Evolutionary conservation across 331 rosid genomes (phyloP).

Genomic region (Arachis monticola): DNA sequence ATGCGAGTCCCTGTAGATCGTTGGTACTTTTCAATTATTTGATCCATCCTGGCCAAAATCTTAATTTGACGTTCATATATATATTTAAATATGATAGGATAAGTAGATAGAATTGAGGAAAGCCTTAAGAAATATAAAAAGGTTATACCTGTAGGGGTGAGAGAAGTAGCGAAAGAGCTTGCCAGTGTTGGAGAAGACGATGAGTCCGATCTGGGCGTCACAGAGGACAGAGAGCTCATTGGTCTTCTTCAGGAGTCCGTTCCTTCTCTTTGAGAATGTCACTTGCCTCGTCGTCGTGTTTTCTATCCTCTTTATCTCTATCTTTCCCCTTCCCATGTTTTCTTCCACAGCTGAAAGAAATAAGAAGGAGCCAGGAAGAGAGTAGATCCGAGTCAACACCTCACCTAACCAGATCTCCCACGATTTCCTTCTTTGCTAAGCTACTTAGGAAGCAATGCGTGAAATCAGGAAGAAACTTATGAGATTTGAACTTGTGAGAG

Average conservation of each 20-base stretch:
- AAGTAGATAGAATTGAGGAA: too few species aligned
- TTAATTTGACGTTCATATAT: too few species aligned
- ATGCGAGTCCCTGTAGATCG: constrained; percentile 47
- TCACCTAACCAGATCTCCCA: too few species aligned
- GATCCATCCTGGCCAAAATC: constrained; percentile 57
- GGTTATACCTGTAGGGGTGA: not conserved
- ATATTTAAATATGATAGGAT: too few species aligned
- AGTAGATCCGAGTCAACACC: too few species aligned
- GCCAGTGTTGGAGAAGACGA: constrained; percentile 42
- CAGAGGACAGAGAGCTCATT: constrained; percentile 42
- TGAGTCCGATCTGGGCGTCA: constrained; percentile 45
- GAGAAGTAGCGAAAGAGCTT: constrained; percentile 28
- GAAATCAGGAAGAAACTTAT: too few species aligned
- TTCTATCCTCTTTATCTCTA: constrained; percentile 45
- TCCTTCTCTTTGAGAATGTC: constrained; percentile 40
- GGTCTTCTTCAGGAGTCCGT: constrained; percentile 37
- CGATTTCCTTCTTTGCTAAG: too few species aligned
- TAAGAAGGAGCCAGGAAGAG: too few species aligned
- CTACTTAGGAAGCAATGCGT: too few species aligned
- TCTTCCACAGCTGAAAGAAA: too few species aligned
- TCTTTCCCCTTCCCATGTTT: constrained; percentile 44
- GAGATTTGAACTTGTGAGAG: too few species aligned
- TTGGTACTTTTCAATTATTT: constrained; percentile 61
- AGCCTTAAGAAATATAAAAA: too few species aligned
- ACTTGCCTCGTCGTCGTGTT: constrained; percentile 45